phyloP scores from a whole-genome alignment of 1,139 yeast species.

The Taphrina flavorubra region DNA sequence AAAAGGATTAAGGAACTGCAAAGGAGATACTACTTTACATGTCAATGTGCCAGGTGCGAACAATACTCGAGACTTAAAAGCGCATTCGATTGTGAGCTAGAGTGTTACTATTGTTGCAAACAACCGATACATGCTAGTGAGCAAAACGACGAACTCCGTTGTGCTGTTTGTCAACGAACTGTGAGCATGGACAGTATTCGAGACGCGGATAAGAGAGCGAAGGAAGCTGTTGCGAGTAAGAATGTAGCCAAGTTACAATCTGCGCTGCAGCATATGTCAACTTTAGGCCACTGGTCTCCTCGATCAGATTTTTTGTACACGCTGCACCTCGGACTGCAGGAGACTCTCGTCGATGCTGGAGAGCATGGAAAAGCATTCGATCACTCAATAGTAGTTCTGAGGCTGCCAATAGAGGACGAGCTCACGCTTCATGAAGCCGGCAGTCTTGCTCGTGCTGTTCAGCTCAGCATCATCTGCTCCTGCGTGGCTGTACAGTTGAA shows the following conservation, averaged over 20 bases:
- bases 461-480: background rate
- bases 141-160: background rate
- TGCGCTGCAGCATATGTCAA: background rate
- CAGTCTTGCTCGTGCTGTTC: conserved; percentile 1
- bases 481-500: background rate
- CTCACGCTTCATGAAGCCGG: conserved; percentile 1
- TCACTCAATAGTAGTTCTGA: conserved; percentile 5
- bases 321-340: background rate
- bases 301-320: background rate
- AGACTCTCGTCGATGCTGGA: background rate
- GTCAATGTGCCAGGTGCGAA: conserved; percentile 42
- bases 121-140: background rate
- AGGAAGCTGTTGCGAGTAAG: background rate
- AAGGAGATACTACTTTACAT: conserved; percentile 43
- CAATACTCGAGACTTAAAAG: background rate
- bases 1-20: conserved; percentile 31
- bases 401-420: background rate
- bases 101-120: conserved; percentile 13
- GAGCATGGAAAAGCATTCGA: conserved; percentile 3
- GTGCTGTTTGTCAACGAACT: background rate
- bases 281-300: conserved; percentile 10
- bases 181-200: background rate
- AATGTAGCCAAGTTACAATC: background rate
- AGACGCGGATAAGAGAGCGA: background rate
- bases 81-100: background rate